phyloP scores from a whole-genome alignment of 352 stramenopile species.

The Peronospora farinosa region DNA sequence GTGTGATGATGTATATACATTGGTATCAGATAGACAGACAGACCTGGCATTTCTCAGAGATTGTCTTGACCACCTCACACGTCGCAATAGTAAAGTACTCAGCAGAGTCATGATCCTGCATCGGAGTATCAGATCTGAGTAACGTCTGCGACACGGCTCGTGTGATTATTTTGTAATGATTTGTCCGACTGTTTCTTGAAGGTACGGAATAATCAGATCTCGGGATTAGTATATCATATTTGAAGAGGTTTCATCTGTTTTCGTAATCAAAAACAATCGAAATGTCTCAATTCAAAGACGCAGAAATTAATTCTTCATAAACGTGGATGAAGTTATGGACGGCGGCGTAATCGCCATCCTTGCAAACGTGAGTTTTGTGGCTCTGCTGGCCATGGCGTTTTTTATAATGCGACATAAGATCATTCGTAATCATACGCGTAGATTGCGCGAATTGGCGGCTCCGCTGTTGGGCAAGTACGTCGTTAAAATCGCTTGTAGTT shows the following conservation, averaged over 20 bases:
- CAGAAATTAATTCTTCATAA: too few species aligned
- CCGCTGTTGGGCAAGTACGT: slow-evolving; percentile 51
- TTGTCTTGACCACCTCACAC: slow-evolving; percentile 56
- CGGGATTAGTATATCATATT: too few species aligned
- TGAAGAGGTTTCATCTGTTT: too few species aligned
- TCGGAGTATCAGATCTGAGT: slow-evolving; percentile 20
- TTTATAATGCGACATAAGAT: slow-evolving; percentile 46
- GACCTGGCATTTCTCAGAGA: slow-evolving; percentile 64
- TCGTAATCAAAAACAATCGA: too few species aligned
- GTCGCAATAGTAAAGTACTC: slow-evolving; percentile 47
- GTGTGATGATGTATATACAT: background rate
- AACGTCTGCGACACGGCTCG: slow-evolving; percentile 9
- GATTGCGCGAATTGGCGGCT: slow-evolving; percentile 43
- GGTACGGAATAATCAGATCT: too few species aligned
- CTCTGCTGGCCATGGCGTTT: slow-evolving; percentile 41
- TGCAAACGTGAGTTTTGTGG: slow-evolving; percentile 39
- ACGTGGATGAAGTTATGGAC: slow-evolving; percentile 27
- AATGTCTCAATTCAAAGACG: too few species aligned
- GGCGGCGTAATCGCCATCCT: slow-evolving; percentile 29
- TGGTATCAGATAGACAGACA: background rate
- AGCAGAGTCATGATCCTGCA: slow-evolving; percentile 1
- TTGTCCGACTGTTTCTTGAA: too few species aligned
- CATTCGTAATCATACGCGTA: slow-evolving; percentile 31
- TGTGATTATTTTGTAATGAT: too few species aligned
- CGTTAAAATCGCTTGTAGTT: background rate